Percentiles rank a stretch among this genome's conserved stretches.
Evolutionary conservation across 1,139 yeast species (phyloP).

Genomic region (Candida tetrigidarum): DNA sequence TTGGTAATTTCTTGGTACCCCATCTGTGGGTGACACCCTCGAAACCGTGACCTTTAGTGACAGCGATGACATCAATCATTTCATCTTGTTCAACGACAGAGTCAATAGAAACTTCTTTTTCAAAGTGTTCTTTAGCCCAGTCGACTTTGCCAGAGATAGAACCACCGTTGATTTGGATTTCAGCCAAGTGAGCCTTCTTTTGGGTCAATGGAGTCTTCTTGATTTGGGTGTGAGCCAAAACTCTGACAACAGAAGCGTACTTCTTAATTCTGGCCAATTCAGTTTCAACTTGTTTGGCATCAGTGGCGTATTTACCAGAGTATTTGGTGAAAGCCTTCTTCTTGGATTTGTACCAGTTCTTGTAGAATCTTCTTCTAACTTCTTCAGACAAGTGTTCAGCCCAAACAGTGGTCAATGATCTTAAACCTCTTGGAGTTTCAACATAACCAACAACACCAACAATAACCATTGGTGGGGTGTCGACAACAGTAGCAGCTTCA

Average conservation of each 20-base stretch:
- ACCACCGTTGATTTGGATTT: conserved; percentile 99
- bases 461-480: conserved; percentile 98
- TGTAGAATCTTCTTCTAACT: conserved; percentile 99
- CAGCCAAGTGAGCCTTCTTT: conserved; percentile 99
- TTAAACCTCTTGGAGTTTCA: conserved; percentile 99
- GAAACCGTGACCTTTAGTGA: conserved; percentile 99
- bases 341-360: conserved; percentile 99
- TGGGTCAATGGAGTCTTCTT: conserved; percentile 99
- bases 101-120: conserved; percentile 96
- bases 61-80: conserved; percentile 98
- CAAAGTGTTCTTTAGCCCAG: conserved; percentile 99
- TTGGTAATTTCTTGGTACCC: conserved; percentile 99
- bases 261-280: conserved; percentile 98
- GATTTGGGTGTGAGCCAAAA: conserved; percentile 98
- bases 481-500: conserved; percentile 99
- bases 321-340: conserved; percentile 99
- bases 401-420: conserved; percentile 99
- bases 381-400: conserved; percentile 99
- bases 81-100: conserved; percentile 98
- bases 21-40: conserved; percentile 99
- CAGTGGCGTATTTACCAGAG: conserved; percentile 97
- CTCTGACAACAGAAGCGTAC: conserved; percentile 99
- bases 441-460: conserved; percentile 99
- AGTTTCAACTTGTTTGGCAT: conserved; percentile 87
- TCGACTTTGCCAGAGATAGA: conserved; percentile 95